Conservation (phyloP, 108 stramenopile species). For the Cylindrotheca fusiformis region DNA sequence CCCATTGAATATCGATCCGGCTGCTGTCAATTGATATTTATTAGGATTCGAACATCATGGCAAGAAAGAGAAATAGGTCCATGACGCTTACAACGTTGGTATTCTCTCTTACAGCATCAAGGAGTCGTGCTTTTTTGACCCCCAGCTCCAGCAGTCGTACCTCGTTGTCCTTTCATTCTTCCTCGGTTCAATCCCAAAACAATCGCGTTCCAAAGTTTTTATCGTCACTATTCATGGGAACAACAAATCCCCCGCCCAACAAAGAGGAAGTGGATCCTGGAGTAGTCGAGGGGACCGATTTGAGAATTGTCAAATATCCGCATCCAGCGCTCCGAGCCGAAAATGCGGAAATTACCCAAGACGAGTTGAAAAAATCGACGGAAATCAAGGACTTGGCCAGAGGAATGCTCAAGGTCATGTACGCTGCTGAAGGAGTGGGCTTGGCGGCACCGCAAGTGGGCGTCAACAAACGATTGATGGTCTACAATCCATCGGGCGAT, state of each 20-base stretch:
- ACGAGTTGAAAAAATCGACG: constrained; percentile 38
- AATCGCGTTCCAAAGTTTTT: neutral
- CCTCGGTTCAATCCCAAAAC: no score
- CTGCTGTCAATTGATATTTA: no score
- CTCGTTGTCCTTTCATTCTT: no score
- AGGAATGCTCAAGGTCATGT: constrained; percentile 96
- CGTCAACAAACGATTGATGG: constrained; percentile 90
- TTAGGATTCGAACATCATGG: no score
- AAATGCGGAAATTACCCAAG: constrained; percentile 66
- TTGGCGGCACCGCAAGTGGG: constrained; percentile 91
- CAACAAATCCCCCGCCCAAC: no score
- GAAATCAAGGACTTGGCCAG: constrained; percentile 76
- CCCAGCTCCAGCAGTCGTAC: no score
- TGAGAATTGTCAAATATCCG: constrained; percentile 91
- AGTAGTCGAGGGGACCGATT: constrained; percentile 73
- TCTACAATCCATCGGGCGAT: constrained; percentile 92
- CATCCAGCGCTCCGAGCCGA: constrained; percentile 81
- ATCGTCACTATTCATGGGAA: neutral
- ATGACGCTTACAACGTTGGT: no score
- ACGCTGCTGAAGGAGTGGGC: constrained; percentile 91
- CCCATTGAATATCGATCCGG: no score
- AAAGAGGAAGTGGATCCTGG: constrained; percentile 84
- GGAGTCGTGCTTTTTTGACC: no score
- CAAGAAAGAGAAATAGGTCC: no score
- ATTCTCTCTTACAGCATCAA: no score